A percentile compares a stretch with the other conserved stretches of the same genome.
Evolutionary conservation across 495 filamentous ascomycete genomes (phyloP).

Genomic region (Penicillium lividum): DNA sequence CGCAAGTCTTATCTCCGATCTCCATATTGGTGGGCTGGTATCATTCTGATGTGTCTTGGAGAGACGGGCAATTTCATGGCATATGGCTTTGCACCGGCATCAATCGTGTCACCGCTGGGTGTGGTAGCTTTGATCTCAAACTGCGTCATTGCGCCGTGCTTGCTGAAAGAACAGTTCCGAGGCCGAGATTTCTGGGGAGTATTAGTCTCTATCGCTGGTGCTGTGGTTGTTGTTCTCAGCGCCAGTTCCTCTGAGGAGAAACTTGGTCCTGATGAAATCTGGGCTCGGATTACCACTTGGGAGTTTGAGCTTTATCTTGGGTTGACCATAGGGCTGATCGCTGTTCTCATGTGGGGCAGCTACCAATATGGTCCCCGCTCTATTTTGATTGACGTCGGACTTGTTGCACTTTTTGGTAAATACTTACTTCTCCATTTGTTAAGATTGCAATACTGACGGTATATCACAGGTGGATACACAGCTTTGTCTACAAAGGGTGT

Average conservation of each 20-base stretch:
- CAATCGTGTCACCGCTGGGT: conserved; percentile 93
- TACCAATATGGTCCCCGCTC: conserved; percentile 74
- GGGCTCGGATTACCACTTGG: conserved; percentile 81
- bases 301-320: conserved; percentile 91
- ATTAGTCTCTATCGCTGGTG: conserved; percentile 76
- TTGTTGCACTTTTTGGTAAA: conserved; percentile 90
- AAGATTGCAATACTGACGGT: conserved; percentile 27
- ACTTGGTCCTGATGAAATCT: conserved; percentile 86
- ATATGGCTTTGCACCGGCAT: conserved; percentile 97
- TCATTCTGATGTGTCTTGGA: conserved; percentile 87
- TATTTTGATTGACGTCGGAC: conserved; percentile 90
- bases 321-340: conserved; percentile 70
- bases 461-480: conserved; percentile 77
- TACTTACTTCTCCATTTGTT: conserved; percentile 13
- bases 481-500: conserved; percentile 95
- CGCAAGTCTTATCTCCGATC: conserved; percentile 78
- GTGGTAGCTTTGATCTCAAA: conserved; percentile 95
- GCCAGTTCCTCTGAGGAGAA: conserved; percentile 88
- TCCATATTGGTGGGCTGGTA: conserved; percentile 94
- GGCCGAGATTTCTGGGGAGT: conserved; percentile 87
- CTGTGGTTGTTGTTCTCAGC: conserved; percentile 91
- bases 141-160: conserved; percentile 89
- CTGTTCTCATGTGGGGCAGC: conserved; percentile 77
- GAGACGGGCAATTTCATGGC: conserved; percentile 96
- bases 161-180: conserved; percentile 88